Evolutionary conservation across 805 yeast genomes (phyloP).

Genomic region (Starmerella riodocensis): DNA sequence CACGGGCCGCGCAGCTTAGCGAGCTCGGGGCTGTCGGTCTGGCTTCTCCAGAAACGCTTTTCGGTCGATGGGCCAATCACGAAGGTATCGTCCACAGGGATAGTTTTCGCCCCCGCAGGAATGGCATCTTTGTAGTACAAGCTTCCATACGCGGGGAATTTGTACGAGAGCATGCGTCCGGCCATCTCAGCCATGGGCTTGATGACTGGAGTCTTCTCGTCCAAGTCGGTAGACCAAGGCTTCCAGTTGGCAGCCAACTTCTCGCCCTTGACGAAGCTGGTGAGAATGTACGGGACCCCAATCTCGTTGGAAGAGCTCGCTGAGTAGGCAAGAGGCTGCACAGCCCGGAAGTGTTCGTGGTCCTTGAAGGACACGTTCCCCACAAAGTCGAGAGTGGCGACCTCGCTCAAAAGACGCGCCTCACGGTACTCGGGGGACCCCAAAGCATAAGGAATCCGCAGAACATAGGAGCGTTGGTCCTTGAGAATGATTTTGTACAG

Average conservation of each 20-base stretch:
- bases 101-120: constrained; percentile 6
- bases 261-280: constrained; percentile 70
- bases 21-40: constrained; percentile 26
- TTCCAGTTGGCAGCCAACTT: constrained; percentile 83
- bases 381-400: constrained; percentile 82
- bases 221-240: constrained; percentile 54
- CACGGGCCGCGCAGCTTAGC: constrained; percentile 64
- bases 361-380: constrained; percentile 32
- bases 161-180: constrained; percentile 38
- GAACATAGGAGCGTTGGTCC: constrained; percentile 47
- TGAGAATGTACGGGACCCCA: constrained; percentile 61
- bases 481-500: constrained; percentile 60
- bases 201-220: constrained; percentile 39
- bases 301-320: constrained; percentile 54
- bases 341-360: constrained; percentile 33
- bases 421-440: constrained; percentile 45
- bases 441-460: constrained; percentile 80
- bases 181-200: constrained; percentile 62
- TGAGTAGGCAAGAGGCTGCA: constrained; percentile 37
- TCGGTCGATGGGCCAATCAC: constrained; percentile 82
- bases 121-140: constrained; percentile 61
- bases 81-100: constrained; percentile 31
- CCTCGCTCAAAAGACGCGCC: constrained; percentile 66
- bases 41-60: constrained; percentile 56
- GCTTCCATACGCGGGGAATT: constrained; percentile 68